Evolutionary conservation across 148 eudicot species (phyloP).

Genomic region (Talinum fruticosum): DNA sequence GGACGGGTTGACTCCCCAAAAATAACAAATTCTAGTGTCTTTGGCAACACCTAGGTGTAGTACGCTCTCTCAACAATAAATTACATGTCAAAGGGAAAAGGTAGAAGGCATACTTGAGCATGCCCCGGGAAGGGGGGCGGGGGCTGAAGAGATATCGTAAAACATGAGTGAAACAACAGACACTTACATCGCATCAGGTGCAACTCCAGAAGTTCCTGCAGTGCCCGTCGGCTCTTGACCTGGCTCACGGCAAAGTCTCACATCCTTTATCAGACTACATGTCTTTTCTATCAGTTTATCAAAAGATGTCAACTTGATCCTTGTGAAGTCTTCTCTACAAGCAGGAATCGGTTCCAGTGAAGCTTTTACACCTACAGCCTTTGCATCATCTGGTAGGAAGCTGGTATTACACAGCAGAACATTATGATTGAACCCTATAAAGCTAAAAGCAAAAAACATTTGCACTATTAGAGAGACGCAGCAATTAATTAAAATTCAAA

Average conservation of each 20-base stretch:
- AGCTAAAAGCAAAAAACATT: background rate
- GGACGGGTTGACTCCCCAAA: background rate
- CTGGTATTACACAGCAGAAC: slow-evolving; percentile 10
- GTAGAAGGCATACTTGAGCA: background rate
- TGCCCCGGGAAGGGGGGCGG: background rate
- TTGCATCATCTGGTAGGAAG: slow-evolving; percentile 47
- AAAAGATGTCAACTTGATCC: slow-evolving; percentile 80
- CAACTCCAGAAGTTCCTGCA: slow-evolving; percentile 69
- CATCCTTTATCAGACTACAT: slow-evolving; percentile 74
- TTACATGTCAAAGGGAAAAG: background rate
- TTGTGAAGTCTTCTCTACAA: slow-evolving; percentile 84
- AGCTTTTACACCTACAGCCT: slow-evolving; percentile 36
- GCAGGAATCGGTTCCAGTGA: slow-evolving; percentile 76
- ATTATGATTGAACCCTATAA: slow-evolving; percentile 6
- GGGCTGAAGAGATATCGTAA: background rate
- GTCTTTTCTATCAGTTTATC: slow-evolving; percentile 83
- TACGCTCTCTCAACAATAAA: background rate
- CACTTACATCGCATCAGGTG: slow-evolving; percentile 98
- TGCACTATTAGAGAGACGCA: background rate
- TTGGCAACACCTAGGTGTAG: background rate
- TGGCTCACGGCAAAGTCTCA: slow-evolving; percentile 70
- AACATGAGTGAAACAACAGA: background rate
- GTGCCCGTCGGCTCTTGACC: slow-evolving; percentile 52
- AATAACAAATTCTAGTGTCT: background rate
- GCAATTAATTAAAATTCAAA: background rate